Evolutionary conservation across 768 basidiomycete species (phyloP).

Genomic region (Lactarius trivialis): DNA sequence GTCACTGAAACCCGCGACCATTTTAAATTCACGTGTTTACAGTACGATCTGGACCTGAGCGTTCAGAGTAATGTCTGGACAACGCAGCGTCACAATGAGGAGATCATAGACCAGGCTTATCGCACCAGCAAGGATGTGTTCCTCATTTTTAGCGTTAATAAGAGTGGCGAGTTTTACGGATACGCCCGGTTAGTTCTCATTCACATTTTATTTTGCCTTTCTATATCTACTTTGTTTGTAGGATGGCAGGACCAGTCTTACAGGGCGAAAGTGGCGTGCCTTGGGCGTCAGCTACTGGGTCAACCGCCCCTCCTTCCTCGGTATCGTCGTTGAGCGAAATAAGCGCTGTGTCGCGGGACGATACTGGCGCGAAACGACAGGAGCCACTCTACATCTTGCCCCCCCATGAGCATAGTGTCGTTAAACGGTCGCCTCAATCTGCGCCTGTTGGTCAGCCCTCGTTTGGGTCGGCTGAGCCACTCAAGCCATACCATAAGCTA

Average conservation of each 20-base stretch:
- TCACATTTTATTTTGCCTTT: background rate
- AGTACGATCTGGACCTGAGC: conserved; percentile 78
- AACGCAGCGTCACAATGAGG: conserved; percentile 90
- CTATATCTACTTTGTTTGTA: conserved; percentile 26
- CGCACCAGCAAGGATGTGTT: conserved; percentile 86
- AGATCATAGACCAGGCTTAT: conserved; percentile 84
- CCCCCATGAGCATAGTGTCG: conserved; percentile 33
- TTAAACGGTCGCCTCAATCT: conserved; percentile 40
- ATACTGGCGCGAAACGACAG: background rate
- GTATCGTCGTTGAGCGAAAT: background rate
- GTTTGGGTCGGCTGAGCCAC: conserved; percentile 51
- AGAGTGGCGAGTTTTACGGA: conserved; percentile 91
- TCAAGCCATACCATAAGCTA: conserved; percentile 32
- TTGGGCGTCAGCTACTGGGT: conserved; percentile 40
- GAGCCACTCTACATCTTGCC: conserved; percentile 28
- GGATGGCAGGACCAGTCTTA: conserved; percentile 65
- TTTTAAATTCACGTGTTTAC: background rate
- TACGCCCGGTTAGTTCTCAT: conserved; percentile 63
- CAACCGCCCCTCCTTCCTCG: background rate
- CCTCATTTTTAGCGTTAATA: conserved; percentile 90
- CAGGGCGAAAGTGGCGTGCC: conserved; percentile 44
- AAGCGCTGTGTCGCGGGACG: conserved; percentile 3
- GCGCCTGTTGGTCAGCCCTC: conserved; percentile 16
- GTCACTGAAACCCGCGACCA: background rate
- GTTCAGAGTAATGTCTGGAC: conserved; percentile 80